Evolutionary conservation across 768 basidiomycete species (phyloP).

Genomic region (Psilocybe cubensis): DNA sequence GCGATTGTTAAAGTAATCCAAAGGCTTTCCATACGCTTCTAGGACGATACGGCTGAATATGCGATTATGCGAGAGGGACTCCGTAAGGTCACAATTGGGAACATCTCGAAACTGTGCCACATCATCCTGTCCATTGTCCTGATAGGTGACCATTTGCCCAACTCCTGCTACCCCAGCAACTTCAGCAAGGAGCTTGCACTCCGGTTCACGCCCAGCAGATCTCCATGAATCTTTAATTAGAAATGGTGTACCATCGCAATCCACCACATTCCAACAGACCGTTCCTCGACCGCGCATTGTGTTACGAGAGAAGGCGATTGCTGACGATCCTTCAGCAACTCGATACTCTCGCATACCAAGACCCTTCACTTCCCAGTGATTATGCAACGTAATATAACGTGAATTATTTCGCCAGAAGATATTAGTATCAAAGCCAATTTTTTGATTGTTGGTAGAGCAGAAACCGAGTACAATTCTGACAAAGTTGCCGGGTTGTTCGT

Average conservation of each 20-base stretch:
- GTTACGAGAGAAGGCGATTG: slow-evolving; percentile 15
- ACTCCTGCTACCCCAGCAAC: slow-evolving; percentile 19
- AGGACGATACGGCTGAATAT: slow-evolving; percentile 15
- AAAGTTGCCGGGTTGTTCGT: slow-evolving; percentile 15
- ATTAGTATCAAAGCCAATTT: slow-evolving; percentile 24
- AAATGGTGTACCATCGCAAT: not conserved
- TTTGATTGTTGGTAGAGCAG: slow-evolving; percentile 14
- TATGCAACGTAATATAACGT: slow-evolving; percentile 5
- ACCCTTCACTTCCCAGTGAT: not conserved
- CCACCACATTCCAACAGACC: slow-evolving; percentile 21
- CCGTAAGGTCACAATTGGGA: not conserved
- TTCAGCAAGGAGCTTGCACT: slow-evolving; percentile 14
- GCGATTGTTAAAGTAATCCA: slow-evolving; percentile 12
- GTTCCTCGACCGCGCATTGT: slow-evolving; percentile 25
- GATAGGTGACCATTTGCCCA: slow-evolving; percentile 14
- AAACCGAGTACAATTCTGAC: slow-evolving; percentile 24
- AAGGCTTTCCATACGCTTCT: slow-evolving; percentile 13
- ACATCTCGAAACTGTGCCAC: slow-evolving; percentile 6
- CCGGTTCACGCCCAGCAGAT: slow-evolving; percentile 1
- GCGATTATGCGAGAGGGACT: slow-evolving; percentile 1
- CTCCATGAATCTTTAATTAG: slow-evolving; percentile 29
- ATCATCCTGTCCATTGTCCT: not conserved
- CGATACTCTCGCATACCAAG: not conserved
- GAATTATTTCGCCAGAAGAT: slow-evolving; percentile 19
- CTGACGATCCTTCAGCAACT: not conserved